A percentile compares a stretch with the other conserved stretches of the same genome.
phyloP scores from a whole-genome alignment of 371 early-diverging fungal genomes.

The Mucor sp. region DNA sequence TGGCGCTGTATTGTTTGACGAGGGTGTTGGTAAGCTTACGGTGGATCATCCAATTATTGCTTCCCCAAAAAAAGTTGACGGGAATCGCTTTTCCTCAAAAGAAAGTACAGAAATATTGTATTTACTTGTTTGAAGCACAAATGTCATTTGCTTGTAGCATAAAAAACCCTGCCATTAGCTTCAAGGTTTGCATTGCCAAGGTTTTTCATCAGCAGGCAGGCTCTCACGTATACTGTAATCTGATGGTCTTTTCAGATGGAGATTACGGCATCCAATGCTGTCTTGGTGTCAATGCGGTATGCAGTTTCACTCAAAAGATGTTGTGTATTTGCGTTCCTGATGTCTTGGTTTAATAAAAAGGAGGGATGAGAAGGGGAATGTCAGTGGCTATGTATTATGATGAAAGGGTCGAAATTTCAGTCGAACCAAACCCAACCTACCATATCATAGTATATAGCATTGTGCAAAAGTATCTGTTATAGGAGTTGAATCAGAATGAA shows the following conservation, averaged over 20 bases:
- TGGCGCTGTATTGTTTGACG: background rate
- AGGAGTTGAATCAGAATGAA: background rate
- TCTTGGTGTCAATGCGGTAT: background rate
- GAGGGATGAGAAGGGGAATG: background rate
- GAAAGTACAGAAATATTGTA: background rate
- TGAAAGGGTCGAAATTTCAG: background rate
- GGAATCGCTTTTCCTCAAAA: background rate
- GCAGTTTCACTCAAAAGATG: background rate
- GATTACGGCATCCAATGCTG: background rate
- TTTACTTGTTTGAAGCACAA: background rate
- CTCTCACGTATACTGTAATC: background rate
- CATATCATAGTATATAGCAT: background rate
- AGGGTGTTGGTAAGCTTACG: background rate
- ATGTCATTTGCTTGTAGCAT: background rate
- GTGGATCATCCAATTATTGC: background rate
- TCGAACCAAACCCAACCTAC: background rate
- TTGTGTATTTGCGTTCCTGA: background rate
- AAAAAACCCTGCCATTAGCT: background rate
- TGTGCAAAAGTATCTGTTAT: background rate
- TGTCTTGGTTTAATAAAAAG: background rate
- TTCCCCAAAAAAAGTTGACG: background rate
- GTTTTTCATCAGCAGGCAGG: background rate
- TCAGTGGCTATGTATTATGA: background rate
- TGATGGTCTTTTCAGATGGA: background rate
- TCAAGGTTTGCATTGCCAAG: background rate